phyloP scores from a whole-genome alignment of 164 flowering plant genomes.

The Annona squamosa region DNA sequence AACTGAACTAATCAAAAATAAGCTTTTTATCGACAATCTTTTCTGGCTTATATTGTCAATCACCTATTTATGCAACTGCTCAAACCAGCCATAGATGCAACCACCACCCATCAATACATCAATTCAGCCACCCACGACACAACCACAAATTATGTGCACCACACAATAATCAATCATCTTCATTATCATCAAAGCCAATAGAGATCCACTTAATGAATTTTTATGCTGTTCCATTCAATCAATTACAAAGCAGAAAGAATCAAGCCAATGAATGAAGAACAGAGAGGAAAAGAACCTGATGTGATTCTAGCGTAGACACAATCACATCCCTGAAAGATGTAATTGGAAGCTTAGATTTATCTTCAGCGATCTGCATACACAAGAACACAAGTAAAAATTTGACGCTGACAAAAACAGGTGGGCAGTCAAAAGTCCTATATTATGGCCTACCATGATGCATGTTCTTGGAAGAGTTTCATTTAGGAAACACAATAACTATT shows the following conservation, averaged over 20 bases:
- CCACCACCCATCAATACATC: no score
- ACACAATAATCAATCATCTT: no score
- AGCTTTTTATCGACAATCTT: no score
- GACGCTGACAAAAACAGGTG: neutral
- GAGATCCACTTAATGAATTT: no score
- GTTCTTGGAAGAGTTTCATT: neutral
- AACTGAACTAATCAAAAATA: no score
- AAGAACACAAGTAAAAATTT: conserved; percentile 1
- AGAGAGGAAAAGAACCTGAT: conserved; percentile 51
- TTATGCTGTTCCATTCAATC: neutral
- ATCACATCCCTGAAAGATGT: conserved; percentile 66
- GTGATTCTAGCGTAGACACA: conserved; percentile 54
- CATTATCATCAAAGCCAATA: no score
- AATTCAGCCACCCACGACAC: no score
- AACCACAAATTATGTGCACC: no score
- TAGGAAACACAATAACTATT: neutral
- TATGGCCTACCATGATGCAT: neutral
- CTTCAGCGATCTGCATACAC: conserved; percentile 50
- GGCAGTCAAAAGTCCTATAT: neutral
- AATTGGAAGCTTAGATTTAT: conserved; percentile 76
- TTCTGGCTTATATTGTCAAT: no score
- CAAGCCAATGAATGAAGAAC: neutral
- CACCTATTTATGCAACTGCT: no score
- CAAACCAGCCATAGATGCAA: no score
- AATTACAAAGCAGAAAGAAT: neutral